Base-by-base conservation (phyloP, 306 rosid genomes). In the Dryas octopetala region DNA sequence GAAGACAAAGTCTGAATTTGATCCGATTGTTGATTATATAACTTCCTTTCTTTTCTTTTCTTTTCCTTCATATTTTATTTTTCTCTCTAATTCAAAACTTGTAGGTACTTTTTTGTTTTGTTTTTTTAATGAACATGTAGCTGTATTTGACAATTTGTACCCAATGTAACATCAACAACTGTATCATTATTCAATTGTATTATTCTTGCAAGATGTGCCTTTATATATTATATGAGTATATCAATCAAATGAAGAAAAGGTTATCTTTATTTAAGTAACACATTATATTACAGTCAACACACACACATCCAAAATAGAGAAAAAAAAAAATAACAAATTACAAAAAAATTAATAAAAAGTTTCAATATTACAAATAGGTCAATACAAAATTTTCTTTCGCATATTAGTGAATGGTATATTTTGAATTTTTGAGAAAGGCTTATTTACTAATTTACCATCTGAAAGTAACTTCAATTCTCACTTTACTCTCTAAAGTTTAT, bases 1-100 rank as follows among this genome's bases (percentile, higher is more conserved):
- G 70, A 75, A 40, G 81, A 71, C 54, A 90, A 87, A 66, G 87
- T 84, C 64, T 87, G 69, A 75, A 74, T 6, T 17, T 6, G 10
- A 62, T 61, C 9, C 1, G 5, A 61, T 50, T 12, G 54, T 32
- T 13, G n/a, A 61, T 12, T 28, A 23, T 23, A 23, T 23, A 0
- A 23, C 23, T 23, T 23, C 0, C 23, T 19, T 19, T 19, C 23
- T 23, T 23, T 23, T 23, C 23, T 23, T 62, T 32, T 16, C 10
- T 47, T 46, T 28, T 32, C 17, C 0, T 32, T 62, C 43, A 51
- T 17, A 32, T 3, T n/a, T 3, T 13, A 52, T 5, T 52, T 51
- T 46, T 8, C 49, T 46, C 48, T 46, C 49, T 46, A 4, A 17
- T 40, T 44, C 65, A 41, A 19, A 26, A 43, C 51, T 9, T 6